Conservation (phyloP, 2,329 filamentous ascomycete species). For the Fusarium torulosum region DNA sequence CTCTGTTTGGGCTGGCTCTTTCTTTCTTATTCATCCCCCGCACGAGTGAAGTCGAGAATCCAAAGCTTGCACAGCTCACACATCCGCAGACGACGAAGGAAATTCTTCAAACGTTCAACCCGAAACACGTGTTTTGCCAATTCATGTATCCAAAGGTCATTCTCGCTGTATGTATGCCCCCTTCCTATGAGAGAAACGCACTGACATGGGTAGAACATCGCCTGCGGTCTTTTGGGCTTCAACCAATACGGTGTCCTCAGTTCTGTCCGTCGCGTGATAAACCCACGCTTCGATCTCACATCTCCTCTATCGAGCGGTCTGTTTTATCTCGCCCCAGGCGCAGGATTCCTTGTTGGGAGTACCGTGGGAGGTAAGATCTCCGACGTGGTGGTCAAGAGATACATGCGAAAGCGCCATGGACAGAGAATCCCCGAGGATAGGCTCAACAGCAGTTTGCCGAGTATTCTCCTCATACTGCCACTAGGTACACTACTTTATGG, state of each 20-base stretch:
- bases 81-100: conserved; percentile 26
- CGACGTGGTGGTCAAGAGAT: conserved; percentile 56
- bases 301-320: conserved; percentile 72
- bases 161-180: conserved; percentile 30
- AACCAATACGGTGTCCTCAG: conserved; percentile 68
- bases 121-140: conserved; percentile 46
- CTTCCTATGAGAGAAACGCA: fast-evolving
- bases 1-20: conserved; percentile 41
- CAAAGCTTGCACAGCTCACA: conserved; percentile 29
- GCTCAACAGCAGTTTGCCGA: conserved; percentile 49
- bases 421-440: conserved; percentile 50
- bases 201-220: conserved; percentile 35
- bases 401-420: conserved; percentile 54
- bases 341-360: conserved; percentile 73
- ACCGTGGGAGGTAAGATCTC: conserved; percentile 70
- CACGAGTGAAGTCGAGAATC: conserved; percentile 41
- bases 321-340: conserved; percentile 77
- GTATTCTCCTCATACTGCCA: conserved; percentile 51
- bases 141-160: conserved; percentile 43
- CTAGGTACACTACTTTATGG: conserved; percentile 52
- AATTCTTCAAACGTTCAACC: conserved; percentile 44
- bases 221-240: conserved; percentile 44
- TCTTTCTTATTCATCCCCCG: conserved; percentile 46
- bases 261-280: conserved; percentile 74
- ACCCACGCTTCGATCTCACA: conserved; percentile 75